Base-by-base conservation (phyloP, 176 grass and related monocot genomes). In the Oryza meridionalis region DNA sequence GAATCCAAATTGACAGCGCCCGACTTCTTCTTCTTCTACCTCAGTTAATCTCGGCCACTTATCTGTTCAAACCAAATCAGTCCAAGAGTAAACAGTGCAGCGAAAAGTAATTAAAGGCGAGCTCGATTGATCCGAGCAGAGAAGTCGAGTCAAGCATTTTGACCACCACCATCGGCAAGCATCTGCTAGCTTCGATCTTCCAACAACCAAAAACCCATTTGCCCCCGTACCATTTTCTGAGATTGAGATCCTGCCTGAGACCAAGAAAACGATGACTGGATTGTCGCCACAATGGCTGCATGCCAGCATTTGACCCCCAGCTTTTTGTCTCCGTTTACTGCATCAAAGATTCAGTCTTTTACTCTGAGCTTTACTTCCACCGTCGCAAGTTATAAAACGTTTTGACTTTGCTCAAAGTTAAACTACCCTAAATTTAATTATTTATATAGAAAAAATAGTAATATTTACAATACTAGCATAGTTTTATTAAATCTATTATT, bases 261-360 rank as follows among this genome's bases (percentile, higher is more conserved):
- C 77, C 77, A 55, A 35, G 44, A 14, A 49, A 11, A 11, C 6
- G 5, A 35, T 21, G 3, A 44, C 3, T 38, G 1, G 17, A 16
- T 29, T 76, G 85, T 87, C 78, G 64, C 71, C 71, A 69, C 75
- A 67, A 38, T 50, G 55, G 84, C 68, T 22, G 69, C 53, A 55
- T 55, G 50, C 50, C 50, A 55, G 5, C 84, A 69, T 76, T 76
- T 76, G 78, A 76, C 85, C 47, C 29, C 29, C 4, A 66, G 70
- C 70, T 1, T 6, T 45, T n/a, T 75, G 85, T 45, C 46, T n/a
- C 70, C 64, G n/a, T 81, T 58, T 65, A 44, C 84, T 16, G 69
- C 61, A 16, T 45, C 59, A 67, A 31, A 65, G 51, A 42, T 26
- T 43, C 37, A 47, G 25, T 11, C 7, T 5, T 26, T 35, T 45